Evolutionary conservation across 306 rosid genomes (phyloP).

Genomic region (Vicia sativa): DNA sequence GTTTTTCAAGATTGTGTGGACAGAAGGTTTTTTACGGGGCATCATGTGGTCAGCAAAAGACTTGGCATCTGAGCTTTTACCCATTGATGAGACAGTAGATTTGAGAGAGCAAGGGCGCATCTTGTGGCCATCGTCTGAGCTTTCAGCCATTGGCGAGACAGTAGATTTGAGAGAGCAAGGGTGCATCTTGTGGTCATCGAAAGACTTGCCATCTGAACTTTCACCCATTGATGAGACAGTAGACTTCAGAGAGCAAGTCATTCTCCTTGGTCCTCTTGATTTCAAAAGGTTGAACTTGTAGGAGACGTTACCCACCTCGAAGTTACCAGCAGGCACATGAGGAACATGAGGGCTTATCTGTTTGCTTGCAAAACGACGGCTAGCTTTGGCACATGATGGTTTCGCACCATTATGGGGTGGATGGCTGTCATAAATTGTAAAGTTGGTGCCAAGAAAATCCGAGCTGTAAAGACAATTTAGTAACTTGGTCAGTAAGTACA

Average conservation of each 20-base stretch:
- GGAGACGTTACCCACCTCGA: constrained; percentile 85
- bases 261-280: constrained; percentile 99
- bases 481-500: constrained; percentile 18
- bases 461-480: constrained; percentile 64
- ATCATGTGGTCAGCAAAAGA: constrained; percentile 38
- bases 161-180: constrained; percentile 69
- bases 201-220: constrained; percentile 38
- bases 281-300: constrained; percentile 94
- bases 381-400: constrained; percentile 69
- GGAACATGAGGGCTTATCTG: constrained; percentile 99
- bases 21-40: constrained; percentile 49
- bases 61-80: constrained; percentile 45
- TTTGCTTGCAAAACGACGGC: constrained; percentile 94
- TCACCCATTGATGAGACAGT: constrained; percentile 57
- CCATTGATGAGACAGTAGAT: constrained; percentile 55
- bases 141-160: constrained; percentile 50
- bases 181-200: constrained; percentile 41
- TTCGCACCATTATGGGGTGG: constrained; percentile 93
- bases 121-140: constrained; percentile 38
- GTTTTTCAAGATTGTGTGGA: constrained; percentile 71
- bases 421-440: constrained; percentile 87
- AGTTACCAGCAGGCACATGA: constrained; percentile 92
- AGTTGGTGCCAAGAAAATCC: constrained; percentile 95
- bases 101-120: constrained; percentile 59
- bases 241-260: constrained; percentile 75